Evolutionary conservation across 2,329 filamentous ascomycete species (phyloP), one percentile per base, ranked within the genome.

Genomic region (Pyrenochaeta sp.): DNA sequence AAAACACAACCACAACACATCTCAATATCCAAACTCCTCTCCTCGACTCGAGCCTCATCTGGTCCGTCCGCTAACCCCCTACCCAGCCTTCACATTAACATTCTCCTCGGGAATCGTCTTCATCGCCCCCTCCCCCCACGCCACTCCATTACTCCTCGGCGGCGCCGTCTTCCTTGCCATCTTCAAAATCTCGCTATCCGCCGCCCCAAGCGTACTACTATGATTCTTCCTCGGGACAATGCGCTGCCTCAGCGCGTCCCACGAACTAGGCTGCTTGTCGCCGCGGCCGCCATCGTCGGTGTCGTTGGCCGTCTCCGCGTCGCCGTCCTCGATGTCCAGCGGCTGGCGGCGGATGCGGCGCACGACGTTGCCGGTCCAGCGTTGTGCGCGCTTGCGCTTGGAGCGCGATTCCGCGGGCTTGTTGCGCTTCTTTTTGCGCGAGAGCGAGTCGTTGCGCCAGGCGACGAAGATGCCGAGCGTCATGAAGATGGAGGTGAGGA

Each of bases 381-480:
- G 31, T 3, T 18, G 9, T 6, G 31, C 3, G 7, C 22, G 20
- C 18, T 34, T 34, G 19, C 4, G 19, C 22, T 34, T 21, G n/a
- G 19, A 10, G n/a, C 13, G 14, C 14, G 9, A 4, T 21, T 34
- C 22, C 22, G 18, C 18, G 18, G 11, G 10, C 7, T 22, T 22
- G 10, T 13, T 34, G 31, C 19, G 31, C 10, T 22, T 34, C 31
- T 34, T 34, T 8, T 22, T 34, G 19, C 31, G 31, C 2, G 31
- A 18, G 19, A 34, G 31, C 5, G 31, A 34, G 31, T 34, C 31
- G 19, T 34, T 34, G 19, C 31, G 31, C 31, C 31, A 34, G 31
- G 31, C 31, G 31, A 34, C 22, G 19, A 34, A 34, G 20, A 34
- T 34, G 31, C 11, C 18, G 11, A 34, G 18, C 3, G 31, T 34